Evolutionary conservation across 208 protist species (phyloP), one percentile per base, ranked within the genome.

Genomic region (Paratrypanosoma confusum): DNA sequence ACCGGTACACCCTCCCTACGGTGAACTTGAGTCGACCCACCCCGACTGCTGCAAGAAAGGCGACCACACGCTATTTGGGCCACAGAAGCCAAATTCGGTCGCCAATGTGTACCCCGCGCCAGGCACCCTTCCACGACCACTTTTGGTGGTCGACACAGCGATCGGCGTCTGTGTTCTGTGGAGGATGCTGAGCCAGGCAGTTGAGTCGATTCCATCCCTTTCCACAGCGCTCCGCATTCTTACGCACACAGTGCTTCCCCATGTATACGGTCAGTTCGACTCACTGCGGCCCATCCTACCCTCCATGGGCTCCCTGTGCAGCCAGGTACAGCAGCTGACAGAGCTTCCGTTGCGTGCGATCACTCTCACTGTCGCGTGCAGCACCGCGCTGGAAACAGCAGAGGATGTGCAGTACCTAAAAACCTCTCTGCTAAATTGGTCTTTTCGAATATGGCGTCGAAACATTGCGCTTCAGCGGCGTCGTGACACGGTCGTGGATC

Each of bases 221-320:
- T 20, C 35, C 11, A 83, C 77, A 48, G 84, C 77, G 10, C 21
- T 74, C 7, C 68, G 79, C 10, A 60, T 90, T 16, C 70, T 74
- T 22, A 51, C 46, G 14, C 61, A 65, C 33, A 82, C 81, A 55
- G 43, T 93, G 6, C 37, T 90, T 6, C 84, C 84, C 5, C 77
- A 88, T 60, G 21, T 93, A 17, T 93, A 90, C 52, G 50, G 65
- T 8, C 60, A 76, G 45, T 88, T 71, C 63, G 26, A 48, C 13
- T 32, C 51, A 8, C 65, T 60, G 37, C 23, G 49, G 10, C 22
- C 51, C 0, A 40, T 71, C 21, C 39, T 81, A 20, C 84, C 80
- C 16, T 39, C 31, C 21, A 35, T 77, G 27, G 74, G 70, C 31
- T 57, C 57, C 25, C 47, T 93, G 26, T 71, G 69, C 29, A 75